Base-by-base conservation (phyloP, 768 basidiomycete species). In the Tylopilus intermedius region DNA sequence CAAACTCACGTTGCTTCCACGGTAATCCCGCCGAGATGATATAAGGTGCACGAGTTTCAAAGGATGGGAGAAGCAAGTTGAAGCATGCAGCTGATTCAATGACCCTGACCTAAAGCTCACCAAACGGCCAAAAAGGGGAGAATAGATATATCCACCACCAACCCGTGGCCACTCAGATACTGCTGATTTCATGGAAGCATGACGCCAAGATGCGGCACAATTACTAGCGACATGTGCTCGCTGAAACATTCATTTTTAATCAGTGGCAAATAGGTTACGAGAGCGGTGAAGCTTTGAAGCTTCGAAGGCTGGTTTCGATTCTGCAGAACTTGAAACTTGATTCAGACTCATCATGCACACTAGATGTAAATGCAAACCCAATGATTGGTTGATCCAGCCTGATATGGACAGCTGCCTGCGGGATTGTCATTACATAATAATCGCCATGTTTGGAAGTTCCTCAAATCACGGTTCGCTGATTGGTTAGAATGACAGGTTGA, bases 381-480 rank as follows among this genome's bases (percentile, higher is more conserved):
- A 29, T 29, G 29, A 29, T 29, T 29, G 30, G 30, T 30, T 7
- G 30, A 30, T 30, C 30, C 29, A 2, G 29, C 29, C 30, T 30
- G 30, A 24, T 5, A 4, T 15, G 18, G 18, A 18, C 10, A 5
- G 38, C 7, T 18, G n/a, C 38, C 18, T 1, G 18, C 18, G 18
- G 18, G n/a, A n/a, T 8, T n/a, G 35, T 15, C 38, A 7, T 39
- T 21, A 39, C 39, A 11, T 40, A 22, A 21, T 40, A 22, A 21
- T 40, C 5, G 6, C 21, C 39, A 10, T 40, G 8, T 40, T 40
- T 10, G 35, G 14, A 24, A 8, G 8, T 15, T 26, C 5, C 10
- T 56, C 60, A 62, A 62, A 62, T 62, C 51, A 14, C 8, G 15
- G 2, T 11, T 43, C n/a, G 4, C 33, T 47, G 14, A 63, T 62